Percentiles rank a stretch among this genome's conserved stretches.
These are phyloP conservation scores for Tuber aestivum DNA, from an alignment of 495 filamentous ascomycete species.

Conservation along the genomic window DNA sequence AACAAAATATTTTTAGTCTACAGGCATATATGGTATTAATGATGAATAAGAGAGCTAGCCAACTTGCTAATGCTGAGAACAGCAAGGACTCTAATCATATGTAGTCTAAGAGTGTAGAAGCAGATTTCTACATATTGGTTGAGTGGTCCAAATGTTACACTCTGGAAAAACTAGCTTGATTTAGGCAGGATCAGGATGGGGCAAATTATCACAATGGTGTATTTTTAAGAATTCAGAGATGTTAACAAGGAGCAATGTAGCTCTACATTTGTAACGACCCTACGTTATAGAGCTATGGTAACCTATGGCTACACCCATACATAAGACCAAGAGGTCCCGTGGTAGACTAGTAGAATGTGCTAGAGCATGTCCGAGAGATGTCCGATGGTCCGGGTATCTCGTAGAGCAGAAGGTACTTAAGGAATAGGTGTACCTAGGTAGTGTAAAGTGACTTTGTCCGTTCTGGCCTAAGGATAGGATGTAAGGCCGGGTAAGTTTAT, in stretches of 20 bases:
- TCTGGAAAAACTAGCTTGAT: neutral
- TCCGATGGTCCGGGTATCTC: no score
- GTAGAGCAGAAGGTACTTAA: no score
- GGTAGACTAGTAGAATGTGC: no score
- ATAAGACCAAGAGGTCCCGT: no score
- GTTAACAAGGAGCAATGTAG: neutral
- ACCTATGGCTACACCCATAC: no score
- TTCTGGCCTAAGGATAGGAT: no score
- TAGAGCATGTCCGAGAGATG: no score
- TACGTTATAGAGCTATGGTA: no score
- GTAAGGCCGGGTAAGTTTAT: no score
- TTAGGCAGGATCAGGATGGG: neutral
- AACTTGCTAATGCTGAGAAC: neutral
- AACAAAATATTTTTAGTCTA: neutral
- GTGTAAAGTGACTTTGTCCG: no score
- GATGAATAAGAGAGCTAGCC: neutral
- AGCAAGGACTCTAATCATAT: neutral
- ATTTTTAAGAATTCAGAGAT: constrained; percentile 2
- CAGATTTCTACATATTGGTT: neutral
- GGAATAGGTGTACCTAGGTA: no score
- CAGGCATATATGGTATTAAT: neutral
- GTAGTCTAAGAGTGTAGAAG: neutral
- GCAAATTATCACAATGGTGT: neutral
- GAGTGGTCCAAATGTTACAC: neutral
- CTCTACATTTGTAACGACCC: no score